These are phyloP conservation scores for Beauveria scarabaeidicola DNA, from an alignment of 2,329 filamentous ascomycete species.

Conservation along the genomic window DNA sequence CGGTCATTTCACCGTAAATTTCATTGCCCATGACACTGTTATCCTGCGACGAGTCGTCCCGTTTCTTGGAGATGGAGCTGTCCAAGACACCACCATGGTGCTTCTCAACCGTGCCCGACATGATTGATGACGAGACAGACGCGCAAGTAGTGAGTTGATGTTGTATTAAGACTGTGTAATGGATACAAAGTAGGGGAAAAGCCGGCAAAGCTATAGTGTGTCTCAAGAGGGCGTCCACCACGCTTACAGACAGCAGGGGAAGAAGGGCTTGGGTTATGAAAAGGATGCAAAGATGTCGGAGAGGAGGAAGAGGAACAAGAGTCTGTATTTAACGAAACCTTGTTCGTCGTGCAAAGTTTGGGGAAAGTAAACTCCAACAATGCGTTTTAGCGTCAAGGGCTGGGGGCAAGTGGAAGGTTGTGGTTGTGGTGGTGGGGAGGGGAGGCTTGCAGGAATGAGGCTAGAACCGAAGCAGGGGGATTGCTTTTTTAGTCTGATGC, in stretches of 20 bases:
- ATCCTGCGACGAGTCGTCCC: constrained; percentile 5
- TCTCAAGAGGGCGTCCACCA: not conserved
- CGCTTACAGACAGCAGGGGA: not conserved
- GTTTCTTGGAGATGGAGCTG: constrained; percentile 4
- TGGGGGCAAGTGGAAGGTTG: not conserved
- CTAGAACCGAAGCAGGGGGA: constrained; percentile 6
- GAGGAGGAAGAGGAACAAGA: not conserved
- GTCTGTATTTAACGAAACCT: constrained; percentile 3
- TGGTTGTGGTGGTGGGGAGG: not conserved
- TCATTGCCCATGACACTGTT: constrained; percentile 21
- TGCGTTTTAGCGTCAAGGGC: not conserved
- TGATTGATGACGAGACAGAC: not conserved
- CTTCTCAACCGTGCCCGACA: constrained; percentile 2
- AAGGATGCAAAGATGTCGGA: not conserved
- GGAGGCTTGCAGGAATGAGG: not conserved
- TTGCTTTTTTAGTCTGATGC: not conserved
- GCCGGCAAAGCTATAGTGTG: not conserved
- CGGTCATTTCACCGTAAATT: constrained; percentile 24
- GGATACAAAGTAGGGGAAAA: not conserved
- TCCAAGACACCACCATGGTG: not conserved
- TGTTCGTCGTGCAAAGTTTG: not conserved
- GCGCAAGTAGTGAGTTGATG: not conserved
- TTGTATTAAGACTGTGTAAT: constrained; percentile 2
- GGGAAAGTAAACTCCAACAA: not conserved
- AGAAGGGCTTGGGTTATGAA: not conserved